Percentiles rank a stretch among this genome's conserved stretches.
phyloP scores from a whole-genome alignment of 768 basidiomycete genomes.

The Sarcodon sp. region DNA sequence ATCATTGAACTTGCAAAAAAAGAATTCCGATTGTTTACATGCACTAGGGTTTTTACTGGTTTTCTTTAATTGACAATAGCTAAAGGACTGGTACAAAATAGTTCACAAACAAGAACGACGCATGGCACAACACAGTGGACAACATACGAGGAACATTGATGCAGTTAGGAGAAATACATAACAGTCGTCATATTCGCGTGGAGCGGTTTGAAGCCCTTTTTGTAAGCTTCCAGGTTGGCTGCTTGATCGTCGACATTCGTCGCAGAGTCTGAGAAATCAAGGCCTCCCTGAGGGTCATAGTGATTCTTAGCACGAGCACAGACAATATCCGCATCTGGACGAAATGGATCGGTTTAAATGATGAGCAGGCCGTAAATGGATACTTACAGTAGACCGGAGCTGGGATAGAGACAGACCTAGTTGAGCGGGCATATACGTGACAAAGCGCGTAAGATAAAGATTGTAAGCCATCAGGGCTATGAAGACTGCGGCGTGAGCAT shows the following conservation, averaged over 20 bases:
- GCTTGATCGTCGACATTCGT: conserved; percentile 30
- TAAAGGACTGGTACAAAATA: too few relatives aligned
- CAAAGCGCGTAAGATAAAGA: conserved; percentile 62
- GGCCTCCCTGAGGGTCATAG: conserved; percentile 46
- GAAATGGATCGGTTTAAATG: neutral
- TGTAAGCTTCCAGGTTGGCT: conserved; percentile 28
- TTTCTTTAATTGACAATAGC: too few relatives aligned
- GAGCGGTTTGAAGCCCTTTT: conserved; percentile 40
- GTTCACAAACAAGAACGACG: too few relatives aligned
- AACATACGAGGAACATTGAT: neutral
- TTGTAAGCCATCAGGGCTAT: conserved; percentile 56
- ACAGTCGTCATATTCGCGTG: conserved; percentile 30
- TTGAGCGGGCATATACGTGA: conserved; percentile 71
- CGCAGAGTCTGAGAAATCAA: conserved; percentile 51
- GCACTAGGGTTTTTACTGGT: too few relatives aligned
- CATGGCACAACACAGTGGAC: too few relatives aligned
- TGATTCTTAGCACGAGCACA: conserved; percentile 76
- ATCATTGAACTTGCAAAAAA: too few relatives aligned
- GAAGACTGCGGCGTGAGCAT: conserved; percentile 3
- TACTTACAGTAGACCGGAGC: conserved; percentile 70
- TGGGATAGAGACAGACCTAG: conserved; percentile 72
- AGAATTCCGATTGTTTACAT: too few relatives aligned
- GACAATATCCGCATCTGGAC: conserved; percentile 59
- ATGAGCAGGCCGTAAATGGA: neutral
- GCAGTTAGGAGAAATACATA: conserved; percentile 23